Evolutionary conservation across 495 filamentous ascomycete genomes (phyloP), one percentile per base, ranked within the genome.

Genomic region (Penicillium cinerascens): DNA sequence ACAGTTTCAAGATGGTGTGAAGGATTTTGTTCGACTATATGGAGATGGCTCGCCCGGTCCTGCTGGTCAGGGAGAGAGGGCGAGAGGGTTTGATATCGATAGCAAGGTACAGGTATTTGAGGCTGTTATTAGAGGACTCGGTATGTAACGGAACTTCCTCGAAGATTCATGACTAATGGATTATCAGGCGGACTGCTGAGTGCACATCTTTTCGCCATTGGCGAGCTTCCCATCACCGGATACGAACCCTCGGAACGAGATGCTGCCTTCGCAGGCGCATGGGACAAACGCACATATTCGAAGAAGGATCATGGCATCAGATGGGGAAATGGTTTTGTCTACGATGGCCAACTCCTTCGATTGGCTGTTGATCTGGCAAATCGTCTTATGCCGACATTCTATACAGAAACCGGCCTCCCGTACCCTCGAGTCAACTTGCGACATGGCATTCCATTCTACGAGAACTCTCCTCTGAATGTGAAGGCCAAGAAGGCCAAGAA

Each of bases 61-160:
- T 40, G 77, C 77, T 20, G 89, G 87, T 35, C 76, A 81, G 60
- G 92, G 92, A 8, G 77, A 80, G 55, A 78, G 88, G 53, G 83
- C 79, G n/a, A 79, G 87, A 29, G 93, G 91, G 3, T 98, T 97
- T 56, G 91, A 98, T 71, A 76, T 97, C 37, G 92, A 98, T 69
- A 95, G 91, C 68, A 97, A 97, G 69, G 93, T 98, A 8, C 90
- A 98, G 70, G 89, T 98, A 29, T 98, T 98, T 64, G 93, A 98
- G 70, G 96, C 91, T 2, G 91, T 96, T 9, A 98, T 98, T 65
- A 79, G 93, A 55, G 92, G 92, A 23, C 80, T 98, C 44, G 93
- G 73, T 77, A 67, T 38, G 47, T 27, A 6, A 9, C 4, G 16
- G 8, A 25, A 7, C 9, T 27, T 35, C 15, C 3, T n/a, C 11